Percentiles rank a stretch among this genome's conserved stretches.
Evolutionary conservation across 139 green algal genomes (phyloP).

Genomic region (Volvox reticuliferus): DNA sequence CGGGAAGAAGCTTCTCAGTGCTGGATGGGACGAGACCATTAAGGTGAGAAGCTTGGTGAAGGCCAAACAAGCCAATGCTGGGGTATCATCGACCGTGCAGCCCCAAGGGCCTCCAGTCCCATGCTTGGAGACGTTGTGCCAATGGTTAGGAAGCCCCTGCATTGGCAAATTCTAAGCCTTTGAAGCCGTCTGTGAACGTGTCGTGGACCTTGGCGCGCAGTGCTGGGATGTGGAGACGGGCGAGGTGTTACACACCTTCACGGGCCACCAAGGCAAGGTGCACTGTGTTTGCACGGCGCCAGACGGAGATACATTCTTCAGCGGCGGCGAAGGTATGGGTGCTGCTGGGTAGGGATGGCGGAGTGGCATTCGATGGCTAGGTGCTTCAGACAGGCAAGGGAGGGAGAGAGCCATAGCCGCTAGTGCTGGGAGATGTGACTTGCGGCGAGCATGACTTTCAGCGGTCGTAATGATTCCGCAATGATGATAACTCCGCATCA

Average conservation of each 20-base stretch:
- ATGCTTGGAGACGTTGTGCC: too few relatives aligned
- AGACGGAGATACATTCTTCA: conserved; percentile 49
- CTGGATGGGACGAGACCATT: conserved; percentile 63
- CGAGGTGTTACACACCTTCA: conserved; percentile 58
- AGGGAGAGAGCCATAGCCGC: too few relatives aligned
- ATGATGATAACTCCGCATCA: too few relatives aligned
- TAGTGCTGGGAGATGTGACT: too few relatives aligned
- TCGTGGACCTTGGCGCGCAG: conserved; percentile 19
- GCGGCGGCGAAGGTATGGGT: conserved; percentile 38
- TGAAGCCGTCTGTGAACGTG: background rate
- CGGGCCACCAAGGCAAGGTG: conserved; percentile 61
- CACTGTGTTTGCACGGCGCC: conserved; percentile 59
- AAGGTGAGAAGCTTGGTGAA: conserved; percentile 6
- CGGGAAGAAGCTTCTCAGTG: conserved; percentile 50
- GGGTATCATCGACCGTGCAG: too few relatives aligned
- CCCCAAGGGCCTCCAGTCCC: too few relatives aligned
- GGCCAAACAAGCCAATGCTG: too few relatives aligned
- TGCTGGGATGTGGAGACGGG: conserved; percentile 60
- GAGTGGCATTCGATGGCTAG: too few relatives aligned
- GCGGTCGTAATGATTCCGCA: too few relatives aligned
- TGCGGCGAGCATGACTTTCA: too few relatives aligned
- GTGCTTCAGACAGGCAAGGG: too few relatives aligned
- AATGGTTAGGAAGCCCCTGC: too few relatives aligned
- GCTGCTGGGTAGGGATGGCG: background rate
- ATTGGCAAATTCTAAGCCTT: background rate